phyloP scores from a whole-genome alignment of 2,329 filamentous ascomycete genomes.

The Aspergillus sp. region DNA sequence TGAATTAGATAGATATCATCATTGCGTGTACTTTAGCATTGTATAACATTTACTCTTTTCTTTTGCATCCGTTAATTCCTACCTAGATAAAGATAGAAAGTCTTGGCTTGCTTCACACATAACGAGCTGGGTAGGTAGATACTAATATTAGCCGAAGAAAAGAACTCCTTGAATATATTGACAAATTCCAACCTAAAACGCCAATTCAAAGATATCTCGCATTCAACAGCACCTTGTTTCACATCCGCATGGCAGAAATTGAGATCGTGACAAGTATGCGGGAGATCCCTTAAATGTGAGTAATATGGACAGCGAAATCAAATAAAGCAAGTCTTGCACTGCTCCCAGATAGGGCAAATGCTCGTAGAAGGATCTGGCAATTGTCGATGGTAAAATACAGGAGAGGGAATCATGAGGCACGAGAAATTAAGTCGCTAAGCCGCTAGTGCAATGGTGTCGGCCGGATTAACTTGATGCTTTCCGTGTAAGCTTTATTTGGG shows the following conservation, averaged over 20 bases:
- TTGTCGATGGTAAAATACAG: neutral
- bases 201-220: neutral
- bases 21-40: neutral
- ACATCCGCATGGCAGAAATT: constrained; percentile 4
- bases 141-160: neutral
- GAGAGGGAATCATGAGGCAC: neutral
- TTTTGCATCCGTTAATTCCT: neutral
- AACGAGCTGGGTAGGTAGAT: neutral
- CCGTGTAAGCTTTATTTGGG: no score
- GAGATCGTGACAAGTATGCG: constrained; percentile 4
- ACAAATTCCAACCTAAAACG: neutral
- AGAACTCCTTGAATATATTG: neutral
- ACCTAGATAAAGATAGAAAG: neutral
- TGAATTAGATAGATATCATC: constrained; percentile 23
- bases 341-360: neutral
- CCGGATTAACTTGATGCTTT: neutral
- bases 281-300: neutral
- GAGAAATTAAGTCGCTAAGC: neutral
- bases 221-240: neutral
- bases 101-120: neutral
- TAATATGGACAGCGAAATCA: neutral
- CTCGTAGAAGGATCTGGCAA: neutral
- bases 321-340: neutral
- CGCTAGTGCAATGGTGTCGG: neutral
- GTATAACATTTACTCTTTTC: neutral